Percentiles rank a stretch among this genome's conserved stretches.
phyloP scores from a whole-genome alignment of 805 yeast genomes.

The Spathaspora boniae region DNA sequence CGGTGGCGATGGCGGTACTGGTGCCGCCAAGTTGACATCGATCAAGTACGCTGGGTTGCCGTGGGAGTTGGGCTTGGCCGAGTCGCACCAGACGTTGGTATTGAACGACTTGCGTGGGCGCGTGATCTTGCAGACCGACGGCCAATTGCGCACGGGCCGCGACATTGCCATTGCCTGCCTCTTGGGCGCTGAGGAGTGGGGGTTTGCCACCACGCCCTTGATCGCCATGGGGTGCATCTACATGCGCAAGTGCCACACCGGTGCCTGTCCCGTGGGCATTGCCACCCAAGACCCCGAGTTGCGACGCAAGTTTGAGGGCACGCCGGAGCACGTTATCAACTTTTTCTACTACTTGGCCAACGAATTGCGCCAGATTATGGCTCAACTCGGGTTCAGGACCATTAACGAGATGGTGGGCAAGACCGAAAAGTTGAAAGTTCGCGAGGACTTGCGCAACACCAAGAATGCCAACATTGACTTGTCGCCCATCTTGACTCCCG shows the following conservation, averaged over 20 bases:
- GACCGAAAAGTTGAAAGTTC: constrained; percentile 82
- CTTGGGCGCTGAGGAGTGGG: constrained; percentile 98
- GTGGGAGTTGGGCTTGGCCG: constrained; percentile 98
- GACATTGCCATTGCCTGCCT: constrained; percentile 95
- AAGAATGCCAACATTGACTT: constrained; percentile 90
- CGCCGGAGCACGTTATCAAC: constrained; percentile 97
- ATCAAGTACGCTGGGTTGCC: constrained; percentile 97
- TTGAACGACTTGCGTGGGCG: constrained; percentile 94
- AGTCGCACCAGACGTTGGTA: constrained; percentile 95
- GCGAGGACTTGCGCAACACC: constrained; percentile 81
- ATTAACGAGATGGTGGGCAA: constrained; percentile 98
- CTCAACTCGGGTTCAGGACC: constrained; percentile 90
- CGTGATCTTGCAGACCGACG: constrained; percentile 96
- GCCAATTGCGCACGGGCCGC: constrained; percentile 95
- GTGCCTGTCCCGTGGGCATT: constrained; percentile 97
- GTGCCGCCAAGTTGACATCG: constrained; percentile 98
- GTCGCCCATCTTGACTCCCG: constrained; percentile 93
- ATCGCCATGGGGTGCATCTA: constrained; percentile 97
- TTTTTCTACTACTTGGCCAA: constrained; percentile 93
- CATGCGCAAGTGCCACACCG: constrained; percentile 84
- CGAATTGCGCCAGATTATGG: constrained; percentile 91
- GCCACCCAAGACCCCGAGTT: constrained; percentile 97
- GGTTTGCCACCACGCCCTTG: constrained; percentile 95
- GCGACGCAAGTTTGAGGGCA: constrained; percentile 88
- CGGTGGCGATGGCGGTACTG: constrained; percentile 99